phyloP scores from a whole-genome alignment of 163 green algal genomes.

The Prototheca cutis region DNA sequence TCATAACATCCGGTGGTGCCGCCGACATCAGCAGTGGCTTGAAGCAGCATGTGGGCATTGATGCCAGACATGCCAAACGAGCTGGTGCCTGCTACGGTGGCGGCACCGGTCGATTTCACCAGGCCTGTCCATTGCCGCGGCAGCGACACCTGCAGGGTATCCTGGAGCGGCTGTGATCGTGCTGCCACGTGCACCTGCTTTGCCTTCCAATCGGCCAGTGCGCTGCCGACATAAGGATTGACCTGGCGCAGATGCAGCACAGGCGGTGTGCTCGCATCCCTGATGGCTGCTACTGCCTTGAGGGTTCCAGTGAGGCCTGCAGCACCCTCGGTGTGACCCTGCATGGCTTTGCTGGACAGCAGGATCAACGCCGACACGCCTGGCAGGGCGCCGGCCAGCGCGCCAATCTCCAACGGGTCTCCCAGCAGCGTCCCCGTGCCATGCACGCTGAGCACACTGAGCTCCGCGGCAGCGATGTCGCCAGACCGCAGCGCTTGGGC shows the following conservation, averaged over 20 bases:
- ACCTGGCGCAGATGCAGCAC: conserved; percentile 28
- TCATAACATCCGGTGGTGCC: no score
- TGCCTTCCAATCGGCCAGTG: neutral
- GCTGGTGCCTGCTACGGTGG: conserved; percentile 48
- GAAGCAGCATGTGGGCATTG: conserved; percentile 51
- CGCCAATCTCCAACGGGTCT: conserved; percentile 49
- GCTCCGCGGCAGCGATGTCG: neutral
- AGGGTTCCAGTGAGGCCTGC: conserved; percentile 19
- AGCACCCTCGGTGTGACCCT: conserved; percentile 37
- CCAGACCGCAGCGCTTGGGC: conserved; percentile 31
- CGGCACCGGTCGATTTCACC: neutral
- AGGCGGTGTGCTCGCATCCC: conserved; percentile 15
- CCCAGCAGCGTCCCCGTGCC: conserved; percentile 61
- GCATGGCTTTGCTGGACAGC: conserved; percentile 30
- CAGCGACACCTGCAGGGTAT: neutral
- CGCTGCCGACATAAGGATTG: conserved; percentile 26
- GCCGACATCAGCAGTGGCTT: no score
- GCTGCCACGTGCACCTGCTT: no score
- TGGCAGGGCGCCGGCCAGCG: neutral
- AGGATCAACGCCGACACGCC: conserved; percentile 14
- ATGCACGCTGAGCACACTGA: conserved; percentile 40
- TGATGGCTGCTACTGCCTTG: conserved; percentile 2
- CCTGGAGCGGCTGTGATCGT: no score
- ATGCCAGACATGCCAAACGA: conserved; percentile 78
- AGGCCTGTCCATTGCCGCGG: neutral